Base-by-base conservation (phyloP, 2,329 filamentous ascomycete genomes). In the Monilinia aucupariae region DNA sequence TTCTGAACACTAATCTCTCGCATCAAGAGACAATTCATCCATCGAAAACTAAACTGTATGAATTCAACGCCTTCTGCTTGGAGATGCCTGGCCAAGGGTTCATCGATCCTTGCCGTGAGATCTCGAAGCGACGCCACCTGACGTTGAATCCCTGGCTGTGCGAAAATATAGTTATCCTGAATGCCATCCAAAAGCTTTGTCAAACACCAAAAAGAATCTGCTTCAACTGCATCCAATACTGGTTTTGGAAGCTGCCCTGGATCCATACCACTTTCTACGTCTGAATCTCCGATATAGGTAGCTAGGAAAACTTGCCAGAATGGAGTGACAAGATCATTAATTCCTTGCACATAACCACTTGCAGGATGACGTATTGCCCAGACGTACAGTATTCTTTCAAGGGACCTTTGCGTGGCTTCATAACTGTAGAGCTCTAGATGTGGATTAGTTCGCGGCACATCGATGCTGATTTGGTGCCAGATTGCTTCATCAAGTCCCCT, bases 11-110 rank as follows among this genome's bases (percentile, higher is more conserved):
- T 96, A 68, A 99, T 90, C 78, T 99, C 94, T 67, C 94, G 85
- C 94, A 99, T 99, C 68, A 99, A 81, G 59, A 99, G 84, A 75
- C 94, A 99, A 73, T 99, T 99, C 94, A 99, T 99, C 94, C 94
- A 99, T 63, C 94, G 84, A 75, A 99, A 99, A 76, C 92, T 97
- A 77, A 99, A 99, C 74, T 99, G 94, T 72, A 99, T 99, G 73
- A 99, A 99, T 74, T 99, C 94, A 34, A 99, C 91, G 39, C 92
- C 88, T 76, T 97, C 92, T 30, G 84, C 84, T 74, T 97, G 91
- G 48, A 99, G 81, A 74, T 99, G 94, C 70, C 90, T 94, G 3
- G 92, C 91, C 54, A 99, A 79, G 4, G 82, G 83, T 34, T 85
- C 84, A 74, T 97, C 93, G 68, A 99, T 99, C 63, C 94, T 83